Percentiles rank a stretch among this genome's conserved stretches.
Evolutionary conservation across 768 basidiomycete genomes (phyloP).

Genomic region (Russula sp.): DNA sequence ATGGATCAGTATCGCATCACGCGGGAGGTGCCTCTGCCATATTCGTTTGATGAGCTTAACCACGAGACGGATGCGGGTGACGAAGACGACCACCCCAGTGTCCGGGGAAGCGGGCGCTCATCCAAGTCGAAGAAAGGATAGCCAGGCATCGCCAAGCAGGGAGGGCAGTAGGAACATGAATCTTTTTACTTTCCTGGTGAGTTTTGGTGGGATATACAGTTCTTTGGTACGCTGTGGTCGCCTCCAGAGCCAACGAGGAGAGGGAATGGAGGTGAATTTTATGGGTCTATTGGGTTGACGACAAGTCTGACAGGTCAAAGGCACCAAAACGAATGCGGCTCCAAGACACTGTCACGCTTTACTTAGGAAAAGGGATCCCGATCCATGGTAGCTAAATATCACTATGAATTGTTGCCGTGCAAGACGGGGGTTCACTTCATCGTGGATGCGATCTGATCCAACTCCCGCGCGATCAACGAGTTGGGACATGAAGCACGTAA

Average conservation of each 20-base stretch:
- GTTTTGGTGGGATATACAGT: not conserved
- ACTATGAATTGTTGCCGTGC: not conserved
- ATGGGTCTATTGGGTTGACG: not conserved
- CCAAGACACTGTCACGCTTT: not conserved
- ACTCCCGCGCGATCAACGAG: conserved; percentile 69
- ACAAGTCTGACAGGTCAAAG: not conserved
- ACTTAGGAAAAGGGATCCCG: not conserved
- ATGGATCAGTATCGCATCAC: conserved; percentile 89
- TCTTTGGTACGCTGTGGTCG: not conserved
- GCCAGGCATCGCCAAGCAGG: not conserved
- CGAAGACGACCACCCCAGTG: conserved; percentile 23
- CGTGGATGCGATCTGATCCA: conserved; percentile 55
- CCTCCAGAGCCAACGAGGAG: not conserved
- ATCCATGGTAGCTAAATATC: not conserved
- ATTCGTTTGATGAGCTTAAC: conserved; percentile 44
- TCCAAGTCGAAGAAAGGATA: not conserved
- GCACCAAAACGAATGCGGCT: not conserved
- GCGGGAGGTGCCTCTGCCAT: conserved; percentile 80
- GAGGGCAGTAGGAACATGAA: not conserved
- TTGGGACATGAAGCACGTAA: conserved; percentile 73
- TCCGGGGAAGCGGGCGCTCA: not conserved
- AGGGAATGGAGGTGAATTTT: not conserved
- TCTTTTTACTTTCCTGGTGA: not conserved
- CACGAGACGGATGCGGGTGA: conserved; percentile 44
- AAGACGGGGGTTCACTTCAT: conserved; percentile 49